These are phyloP conservation scores for Hippophae rhamnoides DNA, from an alignment of 306 rosid species.

Conservation along the genomic window DNA sequence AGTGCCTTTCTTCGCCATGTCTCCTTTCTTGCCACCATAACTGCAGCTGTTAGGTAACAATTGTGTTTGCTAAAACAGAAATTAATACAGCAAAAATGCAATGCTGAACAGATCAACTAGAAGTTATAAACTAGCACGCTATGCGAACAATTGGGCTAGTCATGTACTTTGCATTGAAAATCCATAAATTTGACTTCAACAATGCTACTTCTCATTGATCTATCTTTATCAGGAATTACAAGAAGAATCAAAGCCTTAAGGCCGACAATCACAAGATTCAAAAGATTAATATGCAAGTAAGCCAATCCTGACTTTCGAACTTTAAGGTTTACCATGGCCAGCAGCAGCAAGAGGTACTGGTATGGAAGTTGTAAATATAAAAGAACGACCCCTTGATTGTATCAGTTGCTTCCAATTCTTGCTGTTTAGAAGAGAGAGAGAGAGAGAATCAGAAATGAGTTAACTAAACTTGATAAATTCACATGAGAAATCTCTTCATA, in stretches of 20 bases:
- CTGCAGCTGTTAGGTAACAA: conserved; percentile 60
- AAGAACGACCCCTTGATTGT: conserved; percentile 91
- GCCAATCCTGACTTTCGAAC: conserved; percentile 2
- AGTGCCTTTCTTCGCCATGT: conserved; percentile 73
- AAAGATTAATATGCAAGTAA: conserved; percentile 8
- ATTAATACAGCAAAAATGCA: conserved; percentile 6
- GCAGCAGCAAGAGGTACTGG: conserved; percentile 86
- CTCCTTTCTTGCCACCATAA: conserved; percentile 66
- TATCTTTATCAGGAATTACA: background rate
- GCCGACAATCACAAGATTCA: background rate
- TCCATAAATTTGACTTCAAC: too few relatives aligned
- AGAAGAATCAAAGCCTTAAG: background rate
- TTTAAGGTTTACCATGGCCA: conserved; percentile 50
- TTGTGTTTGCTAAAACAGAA: background rate
- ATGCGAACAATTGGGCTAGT: background rate
- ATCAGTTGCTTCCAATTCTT: conserved; percentile 78
- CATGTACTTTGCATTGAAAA: too few relatives aligned
- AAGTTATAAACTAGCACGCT: background rate
- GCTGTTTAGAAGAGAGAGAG: conserved; percentile 31
- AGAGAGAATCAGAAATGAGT: conserved; percentile 13
- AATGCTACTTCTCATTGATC: background rate
- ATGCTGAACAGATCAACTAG: background rate
- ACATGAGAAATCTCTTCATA: background rate
- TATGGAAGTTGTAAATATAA: conserved; percentile 78
- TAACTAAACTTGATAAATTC: conserved; percentile 1